Evolutionary conservation across 1,139 yeast genomes (phyloP).

Genomic region (Lizanozyma gosingica): DNA sequence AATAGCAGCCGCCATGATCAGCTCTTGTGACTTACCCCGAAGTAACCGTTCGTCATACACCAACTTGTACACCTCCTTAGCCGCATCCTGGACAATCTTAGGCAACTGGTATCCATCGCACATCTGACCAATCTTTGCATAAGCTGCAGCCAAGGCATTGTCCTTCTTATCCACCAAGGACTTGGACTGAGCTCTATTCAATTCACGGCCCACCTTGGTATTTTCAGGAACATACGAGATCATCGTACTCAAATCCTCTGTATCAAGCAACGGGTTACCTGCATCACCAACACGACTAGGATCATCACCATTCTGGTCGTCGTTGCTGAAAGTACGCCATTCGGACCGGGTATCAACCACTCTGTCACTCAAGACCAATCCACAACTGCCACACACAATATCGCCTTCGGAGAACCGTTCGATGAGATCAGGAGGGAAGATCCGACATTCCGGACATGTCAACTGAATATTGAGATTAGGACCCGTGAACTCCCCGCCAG

Average conservation of each 20-base stretch:
- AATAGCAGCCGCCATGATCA: constrained; percentile 95
- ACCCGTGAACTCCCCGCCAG: constrained; percentile 26
- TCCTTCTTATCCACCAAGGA: constrained; percentile 83
- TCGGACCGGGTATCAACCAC: constrained; percentile 94
- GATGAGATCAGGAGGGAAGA: constrained; percentile 88
- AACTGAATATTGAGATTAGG: constrained; percentile 82
- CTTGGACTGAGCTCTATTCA: constrained; percentile 82
- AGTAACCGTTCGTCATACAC: constrained; percentile 83
- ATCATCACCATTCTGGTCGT: constrained; percentile 96
- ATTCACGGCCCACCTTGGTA: constrained; percentile 70
- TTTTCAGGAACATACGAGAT: constrained; percentile 82
- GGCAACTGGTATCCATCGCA: constrained; percentile 96
- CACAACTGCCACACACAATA: constrained; percentile 95
- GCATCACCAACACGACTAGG: constrained; percentile 99
- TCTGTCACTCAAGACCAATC: constrained; percentile 83
- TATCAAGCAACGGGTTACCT: constrained; percentile 86
- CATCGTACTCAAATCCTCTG: constrained; percentile 87
- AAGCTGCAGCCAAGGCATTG: constrained; percentile 81
- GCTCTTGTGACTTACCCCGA: constrained; percentile 87
- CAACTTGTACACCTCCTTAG: constrained; percentile 89
- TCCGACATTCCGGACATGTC: constrained; percentile 94
- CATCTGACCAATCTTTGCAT: constrained; percentile 86
- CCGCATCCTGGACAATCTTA: constrained; percentile 92
- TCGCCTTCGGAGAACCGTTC: constrained; percentile 97
- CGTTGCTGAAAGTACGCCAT: constrained; percentile 97